A percentile compares a stretch with the other conserved stretches of the same genome.
phyloP scores from a whole-genome alignment of 2,329 filamentous ascomycete species.

The Diaporthe sp. region DNA sequence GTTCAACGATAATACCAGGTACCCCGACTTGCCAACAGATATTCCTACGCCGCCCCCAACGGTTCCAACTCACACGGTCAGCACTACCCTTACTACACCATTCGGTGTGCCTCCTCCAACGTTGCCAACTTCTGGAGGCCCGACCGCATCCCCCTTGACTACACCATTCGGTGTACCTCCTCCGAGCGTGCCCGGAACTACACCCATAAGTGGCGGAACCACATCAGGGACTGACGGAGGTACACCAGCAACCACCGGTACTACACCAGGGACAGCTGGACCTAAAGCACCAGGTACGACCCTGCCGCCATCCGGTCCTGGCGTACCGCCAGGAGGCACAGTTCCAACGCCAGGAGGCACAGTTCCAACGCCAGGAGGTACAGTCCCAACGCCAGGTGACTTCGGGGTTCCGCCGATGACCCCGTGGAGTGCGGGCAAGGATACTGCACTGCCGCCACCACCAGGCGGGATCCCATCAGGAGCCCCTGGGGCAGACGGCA shows the following conservation, averaged over 20 bases:
- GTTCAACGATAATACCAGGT: background rate
- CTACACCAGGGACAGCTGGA: background rate
- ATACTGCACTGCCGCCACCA: background rate
- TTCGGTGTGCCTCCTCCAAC: background rate
- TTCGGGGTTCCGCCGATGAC: background rate
- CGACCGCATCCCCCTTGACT: background rate
- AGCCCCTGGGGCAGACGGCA: background rate
- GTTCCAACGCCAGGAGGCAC: background rate
- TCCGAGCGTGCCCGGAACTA: too few relatives aligned
- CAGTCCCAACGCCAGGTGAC: background rate
- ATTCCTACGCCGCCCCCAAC: background rate
- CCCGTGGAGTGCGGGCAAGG: background rate
- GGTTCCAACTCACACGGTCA: background rate
- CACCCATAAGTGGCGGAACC: background rate
- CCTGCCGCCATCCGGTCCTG: background rate
- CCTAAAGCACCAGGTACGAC: background rate
- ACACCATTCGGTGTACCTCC: background rate
- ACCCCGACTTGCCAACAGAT: background rate
- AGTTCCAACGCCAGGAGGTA: background rate
- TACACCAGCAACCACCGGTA: background rate
- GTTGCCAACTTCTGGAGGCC: background rate
- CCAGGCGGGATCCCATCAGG: background rate
- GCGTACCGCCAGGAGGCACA: background rate
- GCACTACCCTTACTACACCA: background rate
- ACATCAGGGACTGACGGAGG: background rate